Conservation (phyloP, 2,329 filamentous ascomycete genomes). For the Scytalidium lignicola region DNA sequence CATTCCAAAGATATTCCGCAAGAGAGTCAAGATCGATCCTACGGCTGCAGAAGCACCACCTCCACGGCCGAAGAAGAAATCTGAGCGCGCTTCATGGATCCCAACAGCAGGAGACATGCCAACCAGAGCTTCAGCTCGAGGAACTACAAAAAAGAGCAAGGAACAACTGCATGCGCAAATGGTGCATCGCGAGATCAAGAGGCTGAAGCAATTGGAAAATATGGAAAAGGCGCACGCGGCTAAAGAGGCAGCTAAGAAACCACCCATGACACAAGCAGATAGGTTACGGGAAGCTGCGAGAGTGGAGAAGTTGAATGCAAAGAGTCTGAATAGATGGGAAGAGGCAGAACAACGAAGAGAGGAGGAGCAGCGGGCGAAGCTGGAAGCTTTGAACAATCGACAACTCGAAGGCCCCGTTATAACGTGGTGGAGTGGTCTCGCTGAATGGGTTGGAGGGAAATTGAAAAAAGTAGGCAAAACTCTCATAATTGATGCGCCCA, state of each 20-base stretch:
- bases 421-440: slow-evolving; percentile 89
- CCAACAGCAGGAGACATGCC: slow-evolving; percentile 58
- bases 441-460: slow-evolving; percentile 72
- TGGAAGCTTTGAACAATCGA: slow-evolving; percentile 83
- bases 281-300: slow-evolving; percentile 75
- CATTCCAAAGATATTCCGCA: slow-evolving; percentile 64
- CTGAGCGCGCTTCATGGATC: slow-evolving; percentile 66
- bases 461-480: slow-evolving; percentile 65
- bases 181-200: slow-evolving; percentile 64
- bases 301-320: slow-evolving; percentile 81
- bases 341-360: slow-evolving; percentile 84
- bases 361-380: slow-evolving; percentile 73
- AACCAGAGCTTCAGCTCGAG: slow-evolving; percentile 55
- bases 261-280: slow-evolving; percentile 84
- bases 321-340: slow-evolving; percentile 90
- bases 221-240: slow-evolving; percentile 59
- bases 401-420: slow-evolving; percentile 85
- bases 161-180: slow-evolving; percentile 60
- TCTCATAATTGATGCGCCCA: slow-evolving; percentile 53
- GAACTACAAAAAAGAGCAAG: slow-evolving; percentile 57
- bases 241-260: slow-evolving; percentile 66
- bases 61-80: slow-evolving; percentile 58
- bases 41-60: slow-evolving; percentile 34
- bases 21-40: slow-evolving; percentile 69
- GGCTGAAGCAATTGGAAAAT: slow-evolving; percentile 63